A percentile compares a stretch with the other conserved stretches of the same genome.
Conservation (phyloP, 192 early-diverging fungal genomes). For the Coemansia sp. region DNA sequence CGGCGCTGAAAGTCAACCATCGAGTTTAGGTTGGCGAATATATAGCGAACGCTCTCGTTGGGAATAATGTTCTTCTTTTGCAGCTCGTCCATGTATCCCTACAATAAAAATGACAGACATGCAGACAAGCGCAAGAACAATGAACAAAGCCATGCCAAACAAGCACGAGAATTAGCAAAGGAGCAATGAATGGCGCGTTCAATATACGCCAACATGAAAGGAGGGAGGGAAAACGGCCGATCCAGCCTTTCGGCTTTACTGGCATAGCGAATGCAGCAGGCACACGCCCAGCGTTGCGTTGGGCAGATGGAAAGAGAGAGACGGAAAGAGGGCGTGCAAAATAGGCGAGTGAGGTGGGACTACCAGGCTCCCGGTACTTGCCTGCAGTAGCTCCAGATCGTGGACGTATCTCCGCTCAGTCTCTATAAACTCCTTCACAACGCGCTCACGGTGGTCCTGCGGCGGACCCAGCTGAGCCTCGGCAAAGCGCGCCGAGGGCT, state of each 20-base stretch:
- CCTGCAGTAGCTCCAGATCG: slow-evolving; percentile 84
- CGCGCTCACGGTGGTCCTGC: slow-evolving; percentile 85
- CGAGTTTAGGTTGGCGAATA: slow-evolving; percentile 93
- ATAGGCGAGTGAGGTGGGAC: no score
- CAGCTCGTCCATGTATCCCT: slow-evolving; percentile 75
- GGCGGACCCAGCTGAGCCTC: slow-evolving; percentile 63
- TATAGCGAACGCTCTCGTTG: slow-evolving; percentile 75
- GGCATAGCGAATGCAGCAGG: background rate
- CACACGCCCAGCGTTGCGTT: background rate
- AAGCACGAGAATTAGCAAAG: slow-evolving; percentile 24
- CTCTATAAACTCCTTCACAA: slow-evolving; percentile 87
- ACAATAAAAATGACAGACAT: slow-evolving; percentile 18
- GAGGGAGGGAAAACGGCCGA: background rate
- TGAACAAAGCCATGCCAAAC: background rate
- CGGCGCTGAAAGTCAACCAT: slow-evolving; percentile 97
- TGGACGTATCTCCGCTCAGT: slow-evolving; percentile 93
- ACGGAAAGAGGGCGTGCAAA: no score
- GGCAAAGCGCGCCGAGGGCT: slow-evolving; percentile 56
- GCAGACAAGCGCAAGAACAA: background rate
- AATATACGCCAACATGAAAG: background rate
- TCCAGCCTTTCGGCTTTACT: background rate
- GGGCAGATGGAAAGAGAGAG: background rate
- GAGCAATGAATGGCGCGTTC: background rate
- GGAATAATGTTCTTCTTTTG: slow-evolving; percentile 72
- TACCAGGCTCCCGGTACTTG: slow-evolving; percentile 17